A percentile compares a stretch with the other conserved stretches of the same genome.
Conservation (phyloP, 768 basidiomycete species). For the Trametes punicea region DNA sequence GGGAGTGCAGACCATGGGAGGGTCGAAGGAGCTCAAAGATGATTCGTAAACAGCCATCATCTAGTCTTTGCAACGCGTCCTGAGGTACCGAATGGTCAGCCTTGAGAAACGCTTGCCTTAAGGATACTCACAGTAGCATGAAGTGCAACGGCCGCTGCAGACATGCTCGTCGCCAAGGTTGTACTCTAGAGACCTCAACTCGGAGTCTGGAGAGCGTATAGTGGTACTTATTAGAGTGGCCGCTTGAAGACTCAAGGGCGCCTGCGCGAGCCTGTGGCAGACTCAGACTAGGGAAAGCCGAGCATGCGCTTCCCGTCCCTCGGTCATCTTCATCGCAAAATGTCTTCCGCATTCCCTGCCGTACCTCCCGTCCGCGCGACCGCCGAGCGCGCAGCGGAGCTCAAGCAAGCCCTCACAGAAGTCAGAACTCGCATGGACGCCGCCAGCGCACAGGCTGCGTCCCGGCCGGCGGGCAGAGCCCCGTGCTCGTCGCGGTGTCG, state of each 20-base stretch:
- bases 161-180: too few relatives aligned
- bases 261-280: too few relatives aligned
- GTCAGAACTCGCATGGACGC: constrained; percentile 46
- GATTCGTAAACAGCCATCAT: background rate
- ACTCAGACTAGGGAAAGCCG: too few relatives aligned
- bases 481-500: constrained; percentile 78
- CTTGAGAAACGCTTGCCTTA: too few relatives aligned
- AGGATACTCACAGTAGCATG: too few relatives aligned
- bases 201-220: too few relatives aligned
- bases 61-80: too few relatives aligned
- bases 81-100: too few relatives aligned
- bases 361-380: constrained; percentile 7
- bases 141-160: too few relatives aligned
- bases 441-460: constrained; percentile 29
- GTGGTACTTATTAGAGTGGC: too few relatives aligned
- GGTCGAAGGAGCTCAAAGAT: background rate
- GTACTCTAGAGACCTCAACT: too few relatives aligned
- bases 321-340: constrained; percentile 11
- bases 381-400: constrained; percentile 37
- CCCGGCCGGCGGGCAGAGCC: background rate
- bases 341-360: constrained; percentile 4
- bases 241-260: too few relatives aligned
- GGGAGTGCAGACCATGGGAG: background rate
- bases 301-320: constrained; percentile 12
- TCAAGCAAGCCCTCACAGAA: constrained; percentile 50